These are phyloP conservation scores for Paraphoma sp. DNA, from an alignment of 2,329 filamentous ascomycete genomes.

Conservation along the genomic window DNA sequence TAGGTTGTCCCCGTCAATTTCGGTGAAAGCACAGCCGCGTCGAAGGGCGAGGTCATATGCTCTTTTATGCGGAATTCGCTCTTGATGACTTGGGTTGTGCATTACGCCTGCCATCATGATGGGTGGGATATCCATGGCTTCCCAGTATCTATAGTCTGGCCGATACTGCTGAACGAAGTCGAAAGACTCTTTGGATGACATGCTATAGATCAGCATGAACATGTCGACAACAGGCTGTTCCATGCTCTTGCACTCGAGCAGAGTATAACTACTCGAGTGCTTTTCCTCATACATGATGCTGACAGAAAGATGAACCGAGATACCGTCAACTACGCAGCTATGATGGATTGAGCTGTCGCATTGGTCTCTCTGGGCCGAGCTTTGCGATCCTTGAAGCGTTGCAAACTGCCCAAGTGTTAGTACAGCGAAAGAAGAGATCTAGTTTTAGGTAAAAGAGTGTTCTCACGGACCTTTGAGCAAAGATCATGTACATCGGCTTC, in stretches of 20 bases:
- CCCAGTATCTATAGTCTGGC: background rate
- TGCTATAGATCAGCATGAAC: background rate
- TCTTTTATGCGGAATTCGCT: background rate
- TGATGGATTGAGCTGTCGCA: no score
- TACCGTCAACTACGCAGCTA: no score
- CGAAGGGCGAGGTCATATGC: no score
- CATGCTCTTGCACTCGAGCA: no score
- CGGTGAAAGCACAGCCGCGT: background rate
- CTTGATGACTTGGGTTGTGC: background rate
- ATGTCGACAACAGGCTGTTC: background rate
- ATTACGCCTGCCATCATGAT: background rate
- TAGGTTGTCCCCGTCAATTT: background rate
- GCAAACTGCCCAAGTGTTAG: no score
- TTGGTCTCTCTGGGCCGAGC: no score
- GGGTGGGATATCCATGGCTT: background rate
- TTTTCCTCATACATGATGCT: background rate
- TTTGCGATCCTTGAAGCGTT: no score
- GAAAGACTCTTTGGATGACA: background rate
- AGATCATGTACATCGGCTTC: background rate
- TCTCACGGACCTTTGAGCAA: background rate
- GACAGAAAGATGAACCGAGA: no score
- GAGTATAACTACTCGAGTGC: background rate
- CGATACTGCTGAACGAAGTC: background rate
- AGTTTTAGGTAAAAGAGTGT: no score
- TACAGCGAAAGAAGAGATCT: no score